Conservation (phyloP, 1,284 basidiomycete species). For the Sporisorium sorghi region DNA sequence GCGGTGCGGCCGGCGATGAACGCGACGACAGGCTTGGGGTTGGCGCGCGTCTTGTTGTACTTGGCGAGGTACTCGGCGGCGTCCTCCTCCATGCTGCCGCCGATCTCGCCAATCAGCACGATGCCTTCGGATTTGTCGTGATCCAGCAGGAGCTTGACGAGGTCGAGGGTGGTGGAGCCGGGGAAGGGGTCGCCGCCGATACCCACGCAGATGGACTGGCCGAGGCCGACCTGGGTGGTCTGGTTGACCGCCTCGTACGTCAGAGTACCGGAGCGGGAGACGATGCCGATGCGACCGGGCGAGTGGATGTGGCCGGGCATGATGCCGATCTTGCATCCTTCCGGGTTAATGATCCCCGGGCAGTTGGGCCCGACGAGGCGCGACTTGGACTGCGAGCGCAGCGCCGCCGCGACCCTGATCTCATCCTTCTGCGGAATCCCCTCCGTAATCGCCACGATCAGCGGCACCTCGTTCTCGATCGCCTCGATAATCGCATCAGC, state of each 20-base stretch:
- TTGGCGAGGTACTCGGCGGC: slow-evolving; percentile 94
- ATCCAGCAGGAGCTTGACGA: slow-evolving; percentile 94
- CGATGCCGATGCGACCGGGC: slow-evolving; percentile 89
- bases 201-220: slow-evolving; percentile 95
- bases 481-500: slow-evolving; percentile 69
- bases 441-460: slow-evolving; percentile 68
- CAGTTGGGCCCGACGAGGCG: slow-evolving; percentile 89
- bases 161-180: slow-evolving; percentile 93
- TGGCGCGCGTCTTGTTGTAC: slow-evolving; percentile 87
- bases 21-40: slow-evolving; percentile 94
- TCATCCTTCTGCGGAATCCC: slow-evolving; percentile 69
- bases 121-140: slow-evolving; percentile 83
- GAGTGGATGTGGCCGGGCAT: slow-evolving; percentile 98
- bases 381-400: slow-evolving; percentile 92
- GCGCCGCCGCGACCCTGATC: slow-evolving; percentile 83
- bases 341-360: slow-evolving; percentile 95
- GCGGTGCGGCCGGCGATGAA: slow-evolving; percentile 97
- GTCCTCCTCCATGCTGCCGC: slow-evolving; percentile 99
- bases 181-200: slow-evolving; percentile 99
- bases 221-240: slow-evolving; percentile 94
- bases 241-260: slow-evolving; percentile 74
- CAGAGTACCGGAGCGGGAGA: slow-evolving; percentile 73
- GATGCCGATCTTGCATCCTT: slow-evolving; percentile 99
- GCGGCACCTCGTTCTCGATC: slow-evolving; percentile 67
- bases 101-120: slow-evolving; percentile 98